Base-by-base conservation (phyloP, 108 stramenopile species). In the Craspedostauros australis region DNA sequence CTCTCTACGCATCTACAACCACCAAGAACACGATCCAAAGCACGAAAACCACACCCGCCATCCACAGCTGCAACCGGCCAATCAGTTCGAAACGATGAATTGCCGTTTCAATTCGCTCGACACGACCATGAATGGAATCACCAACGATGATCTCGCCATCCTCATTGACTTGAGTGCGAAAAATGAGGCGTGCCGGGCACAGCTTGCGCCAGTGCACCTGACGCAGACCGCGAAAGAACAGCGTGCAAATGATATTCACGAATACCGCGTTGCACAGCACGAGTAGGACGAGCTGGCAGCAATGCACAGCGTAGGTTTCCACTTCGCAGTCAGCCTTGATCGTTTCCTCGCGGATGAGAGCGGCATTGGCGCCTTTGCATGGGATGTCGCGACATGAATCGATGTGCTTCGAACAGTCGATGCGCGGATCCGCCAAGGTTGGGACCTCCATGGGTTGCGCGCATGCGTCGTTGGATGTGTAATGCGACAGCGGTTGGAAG, bases 201-300 rank as follows among this genome's bases (percentile, higher is more conserved):
- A 73, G 47, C 39, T 54, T 39, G 14, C 72, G 54, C 72, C 72
- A 73, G 53, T 46, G 41, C 15, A 73, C 11, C 5, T 51, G 60
- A 2, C 66, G 54, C 25, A 41, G 41, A 1, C 72, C 72, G 5
- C 62, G 30, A 50, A 66, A 73, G n/a, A 64, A 28, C 20, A 73
- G 46, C 14, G 65, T 47, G 20, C 60, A 56, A 5, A 42, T 60
- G 19, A 60, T 26, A 34, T 62, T 56, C 21, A 73, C 24, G 11
- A 53, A 38, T 18, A 57, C 16, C 14, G 37, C 54, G 23, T 73
- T 64, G 32, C 55, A 56, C 5, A 63, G 20, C 3, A 46, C 60
- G 9, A 48, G 18, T 18, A 61, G 26, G 19, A 61, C 30, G 43
- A 73, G 58, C 3, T 32, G 34, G 19, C 62, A 50, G 7, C 62